phyloP scores from a whole-genome alignment of 75 land plant genomes.

The Sequoiadendron giganteum region DNA sequence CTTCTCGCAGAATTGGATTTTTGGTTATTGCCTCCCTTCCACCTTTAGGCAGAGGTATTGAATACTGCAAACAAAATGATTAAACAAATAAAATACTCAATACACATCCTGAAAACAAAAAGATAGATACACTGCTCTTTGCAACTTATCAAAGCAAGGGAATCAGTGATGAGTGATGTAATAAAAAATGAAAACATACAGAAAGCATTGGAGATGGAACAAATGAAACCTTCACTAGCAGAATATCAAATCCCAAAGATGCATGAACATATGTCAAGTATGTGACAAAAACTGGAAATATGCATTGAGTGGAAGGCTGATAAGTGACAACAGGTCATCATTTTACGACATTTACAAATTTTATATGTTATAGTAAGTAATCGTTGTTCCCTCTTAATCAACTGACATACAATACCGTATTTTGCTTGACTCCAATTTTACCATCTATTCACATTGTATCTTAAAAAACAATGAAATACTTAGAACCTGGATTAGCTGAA shows the following conservation, averaged over 20 bases:
- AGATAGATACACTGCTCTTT: slow-evolving; percentile 5
- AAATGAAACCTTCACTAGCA: background rate
- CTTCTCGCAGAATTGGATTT: slow-evolving; percentile 88
- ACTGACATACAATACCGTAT: background rate
- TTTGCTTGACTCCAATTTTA: background rate
- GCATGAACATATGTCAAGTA: background rate
- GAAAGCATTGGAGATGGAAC: background rate
- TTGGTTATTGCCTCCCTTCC: slow-evolving; percentile 81
- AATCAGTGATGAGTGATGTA: background rate
- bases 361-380: background rate
- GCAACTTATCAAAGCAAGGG: background rate
- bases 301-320: background rate
- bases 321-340: background rate
- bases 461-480: background rate
- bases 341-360: background rate
- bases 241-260: background rate
- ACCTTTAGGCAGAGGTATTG: slow-evolving; percentile 89
- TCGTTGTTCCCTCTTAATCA: background rate
- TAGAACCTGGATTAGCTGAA: background rate
- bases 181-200: background rate
- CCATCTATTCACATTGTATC: background rate
- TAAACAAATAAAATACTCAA: background rate
- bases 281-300: background rate
- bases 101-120: background rate
- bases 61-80: slow-evolving; percentile 61